Evolutionary conservation across 768 basidiomycete species (phyloP), one percentile per base, ranked within the genome.

Genomic region (Leccinum ochraceum): DNA sequence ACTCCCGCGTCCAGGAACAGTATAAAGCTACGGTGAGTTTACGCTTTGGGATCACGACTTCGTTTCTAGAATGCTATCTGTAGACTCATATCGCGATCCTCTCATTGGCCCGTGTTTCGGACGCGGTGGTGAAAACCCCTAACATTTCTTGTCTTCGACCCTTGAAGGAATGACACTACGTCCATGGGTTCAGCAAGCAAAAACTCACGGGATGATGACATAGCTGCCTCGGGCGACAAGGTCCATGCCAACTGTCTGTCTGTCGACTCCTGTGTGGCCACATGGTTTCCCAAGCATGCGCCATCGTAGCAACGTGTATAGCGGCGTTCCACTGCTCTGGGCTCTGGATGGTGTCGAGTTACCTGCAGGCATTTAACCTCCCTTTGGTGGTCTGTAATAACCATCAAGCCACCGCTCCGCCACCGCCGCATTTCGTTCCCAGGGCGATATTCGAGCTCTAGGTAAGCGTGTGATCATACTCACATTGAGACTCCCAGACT

Each of bases 401-500:
- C 37, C 50, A 63, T 68, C 69, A 70, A 70, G 66, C 60, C 69
- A 69, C 68, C 14, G 26, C 53, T 28, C 39, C 54, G 63, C 66
- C 65, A 65, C 66, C 6, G 49, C 28, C 11, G 7, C 39, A 48
- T 44, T 53, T 56, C 57, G 11, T 61, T 60, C 48, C 17, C 22
- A 34, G 34, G 17, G 36, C 6, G 36, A 30, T 36, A 37, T 14
- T 26, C 26, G 26, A 26, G 36, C 14, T 30, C 30, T 30, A 32
- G 54, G 42, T 8, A 39, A 8, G 57, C 59, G 61, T 50, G 61
- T 63, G 60, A 59, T 54, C 17, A 2, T 42, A 39, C 24, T 51
- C 16, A 37, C 39, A 58, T 36, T 2, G 37, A 44, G 36, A 39
- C 16, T 37, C n/a, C 8, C 14, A 58, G 32, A 34, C 44, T 16